phyloP scores from a whole-genome alignment of 345 rosid genomes.

The Schrenkiella parvula region DNA sequence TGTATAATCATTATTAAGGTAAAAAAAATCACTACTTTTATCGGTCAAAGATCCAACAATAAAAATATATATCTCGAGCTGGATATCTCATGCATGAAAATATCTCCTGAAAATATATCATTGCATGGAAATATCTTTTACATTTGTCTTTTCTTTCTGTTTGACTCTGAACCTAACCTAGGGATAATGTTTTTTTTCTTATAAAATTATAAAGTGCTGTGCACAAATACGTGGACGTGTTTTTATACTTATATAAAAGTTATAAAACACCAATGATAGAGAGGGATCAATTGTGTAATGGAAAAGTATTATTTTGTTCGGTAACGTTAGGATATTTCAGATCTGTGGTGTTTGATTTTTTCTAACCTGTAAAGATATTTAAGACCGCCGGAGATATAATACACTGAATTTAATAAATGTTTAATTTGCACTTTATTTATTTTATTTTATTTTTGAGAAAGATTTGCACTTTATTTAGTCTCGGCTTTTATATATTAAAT shows the following conservation, averaged over 20 bases:
- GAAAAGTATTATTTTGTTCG: slow-evolving; percentile 22
- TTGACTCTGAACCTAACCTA: slow-evolving; percentile 18
- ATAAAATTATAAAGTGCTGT: background rate
- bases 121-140: slow-evolving; percentile 24
- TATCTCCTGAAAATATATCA: too few relatives aligned
- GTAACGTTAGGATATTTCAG: slow-evolving; percentile 19
- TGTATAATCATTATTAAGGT: slow-evolving; percentile 2
- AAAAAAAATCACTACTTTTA: background rate
- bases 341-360: slow-evolving; percentile 13
- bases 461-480: background rate
- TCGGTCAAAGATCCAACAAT: slow-evolving; percentile 22
- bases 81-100: slow-evolving; percentile 22
- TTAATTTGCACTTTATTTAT: slow-evolving; percentile 8
- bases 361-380: background rate
- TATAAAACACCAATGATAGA: slow-evolving; percentile 17
- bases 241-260: slow-evolving; percentile 1
- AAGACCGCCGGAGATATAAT: background rate
- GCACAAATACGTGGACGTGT: slow-evolving; percentile 25
- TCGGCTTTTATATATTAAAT: background rate
- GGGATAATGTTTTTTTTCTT: slow-evolving; percentile 21
- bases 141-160: slow-evolving; percentile 12
- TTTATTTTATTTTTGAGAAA: too few relatives aligned
- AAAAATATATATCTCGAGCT: slow-evolving; percentile 8
- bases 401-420: background rate
- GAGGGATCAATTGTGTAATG: slow-evolving; percentile 8